These are phyloP conservation scores for Cladophialophora bantiana DNA, from an alignment of 2,329 filamentous ascomycete genomes.

Conservation along the genomic window DNA sequence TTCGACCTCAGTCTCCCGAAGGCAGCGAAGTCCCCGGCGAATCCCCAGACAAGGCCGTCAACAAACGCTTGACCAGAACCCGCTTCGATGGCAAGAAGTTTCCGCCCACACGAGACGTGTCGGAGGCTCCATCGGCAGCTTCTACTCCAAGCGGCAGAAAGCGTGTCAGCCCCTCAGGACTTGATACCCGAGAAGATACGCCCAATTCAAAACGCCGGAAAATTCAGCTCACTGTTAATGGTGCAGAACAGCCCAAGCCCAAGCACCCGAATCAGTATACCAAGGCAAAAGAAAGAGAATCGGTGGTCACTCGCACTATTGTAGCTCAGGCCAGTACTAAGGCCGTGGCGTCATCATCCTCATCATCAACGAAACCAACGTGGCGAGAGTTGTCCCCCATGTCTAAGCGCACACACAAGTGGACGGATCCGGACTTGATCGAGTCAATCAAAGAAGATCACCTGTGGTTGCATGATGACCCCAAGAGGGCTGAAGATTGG, in stretches of 20 bases:
- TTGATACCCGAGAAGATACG: slow-evolving; percentile 30
- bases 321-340: slow-evolving; percentile 14
- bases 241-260: slow-evolving; percentile 26
- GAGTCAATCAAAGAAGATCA: slow-evolving; percentile 37
- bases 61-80: slow-evolving; percentile 36
- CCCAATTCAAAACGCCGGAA: slow-evolving; percentile 36
- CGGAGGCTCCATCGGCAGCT: slow-evolving; percentile 32
- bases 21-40: slow-evolving; percentile 27
- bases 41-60: slow-evolving; percentile 31
- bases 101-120: slow-evolving; percentile 37
- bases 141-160: slow-evolving; percentile 32
- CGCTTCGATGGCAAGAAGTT: slow-evolving; percentile 39
- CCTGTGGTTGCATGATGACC: slow-evolving; percentile 36
- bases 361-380: slow-evolving; percentile 7
- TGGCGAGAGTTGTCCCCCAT: slow-evolving; percentile 30
- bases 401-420: slow-evolving; percentile 32
- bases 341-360: slow-evolving; percentile 8
- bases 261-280: slow-evolving; percentile 40
- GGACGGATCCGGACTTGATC: slow-evolving; percentile 39
- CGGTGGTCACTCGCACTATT: slow-evolving; percentile 9
- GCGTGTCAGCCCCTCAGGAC: slow-evolving; percentile 30
- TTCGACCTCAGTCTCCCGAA: slow-evolving; percentile 30
- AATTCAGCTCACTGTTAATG: slow-evolving; percentile 26
- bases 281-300: slow-evolving; percentile 31
- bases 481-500: slow-evolving; percentile 34